Evolutionary conservation across 73 alveolate species (phyloP), one percentile per base, ranked within the genome.

Genomic region (Strombidium stylifer): DNA sequence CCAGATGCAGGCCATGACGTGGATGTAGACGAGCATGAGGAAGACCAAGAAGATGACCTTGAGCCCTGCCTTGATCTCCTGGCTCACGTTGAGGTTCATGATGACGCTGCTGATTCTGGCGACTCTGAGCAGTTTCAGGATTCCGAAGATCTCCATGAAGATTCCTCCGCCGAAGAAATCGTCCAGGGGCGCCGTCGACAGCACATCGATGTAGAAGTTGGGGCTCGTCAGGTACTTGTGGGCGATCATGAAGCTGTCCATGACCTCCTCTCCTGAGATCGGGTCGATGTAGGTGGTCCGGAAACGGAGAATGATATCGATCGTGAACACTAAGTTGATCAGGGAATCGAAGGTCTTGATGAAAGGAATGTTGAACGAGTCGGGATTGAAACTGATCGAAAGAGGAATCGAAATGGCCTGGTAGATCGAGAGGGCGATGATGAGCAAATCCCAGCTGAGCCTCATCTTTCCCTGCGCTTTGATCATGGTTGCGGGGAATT

Each of bases 221-320:
- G 81, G 74, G 15, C 68, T 44, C 32, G 60, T 5, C 2, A 67
- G 55, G 41, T 83, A 83, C 0, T 31, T 12, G 34, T 23, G 5
- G 19, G 84, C 58, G 31, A 83, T 83, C 32, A 11, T 10, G 46
- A 50, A 57, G 21, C 69, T 42, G 21, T 51, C 70, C 23, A 39
- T 26, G 10, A 68, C 28, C 45, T 56, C 86, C 15, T 76, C 89
- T 24, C 85, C 85, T 16, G 81, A 23, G 19, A 30, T 47, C 15
- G 5, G 21, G 11, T 73, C 36, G 3, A 76, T 66, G 50, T 23
- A 37, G 34, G 85, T 67, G 1, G 87, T 83, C 39, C 94, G 41
- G 73, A 83, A 83, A 48, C 69, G 68, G 21, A 83, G 65, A 31
- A 58, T 37, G 58, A 83, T 76, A 42, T 83, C 94, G 15, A 83